Evolutionary conservation across 371 early-diverging fungal genomes (phyloP), one percentile per base, ranked within the genome.

Genomic region (Capillidium rhysosporum): DNA sequence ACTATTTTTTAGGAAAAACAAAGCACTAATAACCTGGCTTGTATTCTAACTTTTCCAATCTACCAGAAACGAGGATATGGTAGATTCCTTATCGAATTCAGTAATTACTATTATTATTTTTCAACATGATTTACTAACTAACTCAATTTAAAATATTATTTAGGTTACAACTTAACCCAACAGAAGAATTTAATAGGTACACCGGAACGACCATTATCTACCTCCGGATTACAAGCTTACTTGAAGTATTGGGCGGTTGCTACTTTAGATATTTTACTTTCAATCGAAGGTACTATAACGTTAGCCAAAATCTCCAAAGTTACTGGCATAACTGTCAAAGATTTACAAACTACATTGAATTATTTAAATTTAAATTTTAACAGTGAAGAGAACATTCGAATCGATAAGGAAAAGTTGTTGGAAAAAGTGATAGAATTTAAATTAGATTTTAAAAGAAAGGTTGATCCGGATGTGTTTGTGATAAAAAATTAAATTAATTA

Each of bases 161-260:
- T 34, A 52, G 52, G 52, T 56, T 93, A 94, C 63, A 58, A 89
- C 51, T 67, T 99, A 31, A 82, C 91, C 12, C 78, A 81, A 63
- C 80, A 79, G 51, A 98, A 98, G 63, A 79, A 73, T 24, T 79
- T 79, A 53, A 65, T 80, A 0, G 98, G 98, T 16, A 82, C 96
- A 1, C 99, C 99, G 2, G 99, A 99, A 63, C 90, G 92, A 60
- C 99, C 99, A 1, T 65, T 99, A 28, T 93, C 94, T n/a, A 96
- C 97, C 65, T 73, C 98, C 7, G 99, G 99, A 0, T 69, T 97
- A 43, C 64, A 96, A 2, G 83, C 86, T 34, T 99, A 96, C 58
- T 71, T 79, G 31, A 76, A 70, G 16, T 96, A 88, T 68, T 96
- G 97, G 97, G 4, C 34, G 4, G 34, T 34, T 7, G 34, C 34